Conservation (phyloP, 129 eudicot genomes). For the Helianthus tuberosus region DNA sequence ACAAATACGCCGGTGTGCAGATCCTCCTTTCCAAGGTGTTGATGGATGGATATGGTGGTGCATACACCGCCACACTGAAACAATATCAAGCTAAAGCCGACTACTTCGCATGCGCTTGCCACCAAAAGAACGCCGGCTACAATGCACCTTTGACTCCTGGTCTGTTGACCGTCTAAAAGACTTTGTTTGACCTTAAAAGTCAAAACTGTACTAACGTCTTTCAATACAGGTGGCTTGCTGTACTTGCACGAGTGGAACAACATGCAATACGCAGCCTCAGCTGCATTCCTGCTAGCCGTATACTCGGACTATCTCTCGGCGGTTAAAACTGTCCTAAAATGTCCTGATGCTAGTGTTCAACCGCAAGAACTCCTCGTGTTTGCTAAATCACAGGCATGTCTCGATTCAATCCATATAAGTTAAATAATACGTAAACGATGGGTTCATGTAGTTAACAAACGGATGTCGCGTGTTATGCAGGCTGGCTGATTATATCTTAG, state of each 20-base stretch:
- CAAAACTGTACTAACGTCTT: constrained; percentile 17
- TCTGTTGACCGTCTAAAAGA: constrained; percentile 31
- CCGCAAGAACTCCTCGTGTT: constrained; percentile 74
- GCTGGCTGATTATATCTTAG: constrained; percentile 95
- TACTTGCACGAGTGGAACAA: constrained; percentile 88
- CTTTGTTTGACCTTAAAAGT: constrained; percentile 4
- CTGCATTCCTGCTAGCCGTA: constrained; percentile 77
- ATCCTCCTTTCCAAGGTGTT: constrained; percentile 81
- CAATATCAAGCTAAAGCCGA: constrained; percentile 88
- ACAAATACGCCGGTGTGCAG: constrained; percentile 70
- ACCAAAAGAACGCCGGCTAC: constrained; percentile 83
- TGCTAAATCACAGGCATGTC: constrained; percentile 81
- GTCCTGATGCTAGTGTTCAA: constrained; percentile 67
- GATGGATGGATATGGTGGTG: constrained; percentile 71
- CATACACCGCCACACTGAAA: constrained; percentile 59
- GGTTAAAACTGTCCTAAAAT: constrained; percentile 45
- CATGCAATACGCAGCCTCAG: constrained; percentile 82
- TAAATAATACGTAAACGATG: not conserved
- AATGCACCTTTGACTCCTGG: constrained; percentile 92
- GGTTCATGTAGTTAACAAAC: constrained; percentile 7
- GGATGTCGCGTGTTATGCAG: constrained; percentile 37
- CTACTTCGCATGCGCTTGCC: constrained; percentile 78
- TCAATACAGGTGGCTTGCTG: constrained; percentile 66
- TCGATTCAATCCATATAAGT: not conserved
- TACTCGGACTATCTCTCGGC: constrained; percentile 81